Conservation (phyloP, 2,329 filamentous ascomycete genomes). For the Fusarium sp. region DNA sequence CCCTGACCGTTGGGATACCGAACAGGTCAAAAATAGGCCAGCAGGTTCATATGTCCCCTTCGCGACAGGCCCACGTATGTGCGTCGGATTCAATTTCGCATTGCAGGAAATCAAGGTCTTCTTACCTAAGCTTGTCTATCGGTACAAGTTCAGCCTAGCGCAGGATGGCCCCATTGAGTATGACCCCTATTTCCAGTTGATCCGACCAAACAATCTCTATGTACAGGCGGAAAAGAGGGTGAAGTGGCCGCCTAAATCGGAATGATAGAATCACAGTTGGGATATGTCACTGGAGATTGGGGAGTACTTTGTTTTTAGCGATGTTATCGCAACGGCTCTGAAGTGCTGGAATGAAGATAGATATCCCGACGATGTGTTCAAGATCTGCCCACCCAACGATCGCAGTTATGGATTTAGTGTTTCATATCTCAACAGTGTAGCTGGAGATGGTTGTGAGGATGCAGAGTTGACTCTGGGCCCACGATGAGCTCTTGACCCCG, state of each 20-base stretch:
- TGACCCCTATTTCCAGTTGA: conserved; percentile 72
- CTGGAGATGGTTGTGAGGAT: too few relatives aligned
- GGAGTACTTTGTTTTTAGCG: too few relatives aligned
- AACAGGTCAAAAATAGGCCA: conserved; percentile 66
- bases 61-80: conserved; percentile 69
- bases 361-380: too few relatives aligned
- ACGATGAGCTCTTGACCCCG: too few relatives aligned
- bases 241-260: conserved; percentile 20
- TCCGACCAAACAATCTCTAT: conserved; percentile 69
- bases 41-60: conserved; percentile 71
- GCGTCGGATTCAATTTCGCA: conserved; percentile 76
- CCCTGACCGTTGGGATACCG: conserved; percentile 71
- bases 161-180: conserved; percentile 67
- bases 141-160: conserved; percentile 68
- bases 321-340: too few relatives aligned
- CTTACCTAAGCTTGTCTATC: conserved; percentile 69
- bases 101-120: conserved; percentile 73
- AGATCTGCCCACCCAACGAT: too few relatives aligned
- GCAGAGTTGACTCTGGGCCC: too few relatives aligned
- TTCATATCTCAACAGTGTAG: too few relatives aligned
- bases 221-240: conserved; percentile 60
- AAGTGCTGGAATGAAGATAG: too few relatives aligned
- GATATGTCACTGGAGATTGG: too few relatives aligned
- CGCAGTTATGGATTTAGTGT: too few relatives aligned
- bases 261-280: not conserved